Percentiles rank a stretch among this genome's conserved stretches.
These are phyloP conservation scores for Aspergillus melleus DNA, from an alignment of 2,329 filamentous ascomycete genomes.

Conservation along the genomic window DNA sequence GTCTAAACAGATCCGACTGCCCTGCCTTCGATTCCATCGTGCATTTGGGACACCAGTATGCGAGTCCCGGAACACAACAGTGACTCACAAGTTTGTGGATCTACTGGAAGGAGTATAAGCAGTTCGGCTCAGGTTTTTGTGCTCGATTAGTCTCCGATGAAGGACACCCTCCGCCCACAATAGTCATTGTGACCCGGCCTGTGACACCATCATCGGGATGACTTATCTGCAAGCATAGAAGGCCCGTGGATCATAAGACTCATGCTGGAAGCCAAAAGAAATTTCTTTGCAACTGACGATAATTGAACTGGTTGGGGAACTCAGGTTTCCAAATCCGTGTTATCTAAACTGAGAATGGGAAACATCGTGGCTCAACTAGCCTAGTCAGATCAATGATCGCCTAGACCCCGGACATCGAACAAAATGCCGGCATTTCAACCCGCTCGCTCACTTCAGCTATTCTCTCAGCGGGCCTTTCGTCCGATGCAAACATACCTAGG, in stretches of 20 bases:
- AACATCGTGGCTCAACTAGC: background rate
- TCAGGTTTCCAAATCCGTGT: background rate
- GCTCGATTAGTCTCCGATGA: background rate
- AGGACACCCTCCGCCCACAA: background rate
- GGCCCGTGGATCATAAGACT: background rate
- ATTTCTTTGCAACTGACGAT: background rate
- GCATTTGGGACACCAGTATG: background rate
- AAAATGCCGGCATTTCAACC: background rate
- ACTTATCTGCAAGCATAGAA: background rate
- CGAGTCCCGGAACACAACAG: background rate
- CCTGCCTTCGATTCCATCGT: background rate
- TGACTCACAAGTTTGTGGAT: background rate
- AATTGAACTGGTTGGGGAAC: background rate
- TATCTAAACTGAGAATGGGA: background rate
- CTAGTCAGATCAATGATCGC: background rate
- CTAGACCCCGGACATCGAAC: background rate
- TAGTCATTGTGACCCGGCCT: background rate
- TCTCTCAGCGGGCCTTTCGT: slow-evolving; percentile 31
- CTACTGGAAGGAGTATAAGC: background rate
- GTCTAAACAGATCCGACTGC: background rate
- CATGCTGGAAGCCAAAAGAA: background rate
- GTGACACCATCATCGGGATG: background rate
- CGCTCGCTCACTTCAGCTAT: background rate
- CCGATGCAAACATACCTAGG: slow-evolving; percentile 46
- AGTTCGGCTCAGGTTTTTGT: background rate